Evolutionary conservation across 352 stramenopile genomes (phyloP).

Genomic region (Saprolegnia parasitica): DNA sequence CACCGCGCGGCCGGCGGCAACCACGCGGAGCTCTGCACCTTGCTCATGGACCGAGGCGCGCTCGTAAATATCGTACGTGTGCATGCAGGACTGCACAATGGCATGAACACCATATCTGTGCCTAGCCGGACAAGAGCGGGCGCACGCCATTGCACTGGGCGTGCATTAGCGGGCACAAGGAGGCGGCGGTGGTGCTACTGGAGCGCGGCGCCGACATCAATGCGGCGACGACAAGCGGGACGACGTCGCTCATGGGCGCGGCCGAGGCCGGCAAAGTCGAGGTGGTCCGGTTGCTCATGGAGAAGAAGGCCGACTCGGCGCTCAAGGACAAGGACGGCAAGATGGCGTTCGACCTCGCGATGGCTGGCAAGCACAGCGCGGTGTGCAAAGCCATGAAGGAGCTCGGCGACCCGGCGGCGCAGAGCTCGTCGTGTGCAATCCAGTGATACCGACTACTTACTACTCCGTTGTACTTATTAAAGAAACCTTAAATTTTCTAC

Average conservation of each 20-base stretch:
- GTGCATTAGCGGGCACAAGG: conserved; percentile 89
- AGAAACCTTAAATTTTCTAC: conserved; percentile 23
- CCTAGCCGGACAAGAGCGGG: conserved; percentile 88
- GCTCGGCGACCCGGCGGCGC: conserved; percentile 83
- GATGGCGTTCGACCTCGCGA: conserved; percentile 88
- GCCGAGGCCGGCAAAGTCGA: conserved; percentile 89
- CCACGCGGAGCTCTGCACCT: conserved; percentile 82
- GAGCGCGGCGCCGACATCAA: conserved; percentile 86
- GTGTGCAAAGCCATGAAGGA: conserved; percentile 91
- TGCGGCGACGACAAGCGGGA: conserved; percentile 84
- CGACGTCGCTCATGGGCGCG: conserved; percentile 85
- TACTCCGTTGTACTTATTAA: conserved; percentile 15
- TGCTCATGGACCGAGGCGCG: conserved; percentile 81
- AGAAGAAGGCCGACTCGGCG: conserved; percentile 81
- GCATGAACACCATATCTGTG: conserved; percentile 7
- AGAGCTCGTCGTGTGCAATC: conserved; percentile 81
- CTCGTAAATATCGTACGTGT: conserved; percentile 77
- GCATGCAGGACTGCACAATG: conserved; percentile 18
- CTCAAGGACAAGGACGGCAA: conserved; percentile 89
- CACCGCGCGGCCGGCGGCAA: conserved; percentile 86
- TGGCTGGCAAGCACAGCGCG: conserved; percentile 89
- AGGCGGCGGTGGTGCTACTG: conserved; percentile 77
- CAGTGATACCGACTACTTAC: conserved; percentile 42
- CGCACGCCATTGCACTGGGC: conserved; percentile 90
- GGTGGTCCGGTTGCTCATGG: conserved; percentile 88